Conservation (phyloP, 164 flowering plant species). For the Saururus chinensis region DNA sequence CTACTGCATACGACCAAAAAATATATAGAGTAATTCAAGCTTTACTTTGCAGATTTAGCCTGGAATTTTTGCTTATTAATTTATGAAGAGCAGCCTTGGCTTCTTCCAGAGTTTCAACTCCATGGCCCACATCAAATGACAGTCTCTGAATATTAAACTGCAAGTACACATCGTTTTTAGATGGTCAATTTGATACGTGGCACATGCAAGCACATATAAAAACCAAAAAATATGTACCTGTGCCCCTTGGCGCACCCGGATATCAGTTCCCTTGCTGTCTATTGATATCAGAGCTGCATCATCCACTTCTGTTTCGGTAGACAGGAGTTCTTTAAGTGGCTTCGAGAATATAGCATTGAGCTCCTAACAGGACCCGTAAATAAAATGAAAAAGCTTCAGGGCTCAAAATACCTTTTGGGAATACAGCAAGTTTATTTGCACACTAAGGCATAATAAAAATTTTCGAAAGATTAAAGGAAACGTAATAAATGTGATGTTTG, state of each 20-base stretch:
- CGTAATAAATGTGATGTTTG: background rate
- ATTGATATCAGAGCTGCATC: slow-evolving; percentile 97
- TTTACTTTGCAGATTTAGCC: slow-evolving; percentile 27
- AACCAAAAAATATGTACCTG: slow-evolving; percentile 42
- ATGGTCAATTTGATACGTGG: background rate
- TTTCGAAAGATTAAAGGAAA: too few species aligned
- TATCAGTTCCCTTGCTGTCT: slow-evolving; percentile 87
- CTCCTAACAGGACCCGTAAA: slow-evolving; percentile 33
- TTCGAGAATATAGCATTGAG: slow-evolving; percentile 89
- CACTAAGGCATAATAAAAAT: too few species aligned
- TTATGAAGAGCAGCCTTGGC: slow-evolving; percentile 81
- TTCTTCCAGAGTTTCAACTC: slow-evolving; percentile 81
- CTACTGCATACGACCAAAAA: background rate
- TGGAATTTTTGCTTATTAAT: slow-evolving; percentile 46
- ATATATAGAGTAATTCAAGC: background rate
- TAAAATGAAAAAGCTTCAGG: background rate
- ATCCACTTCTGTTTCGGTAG: slow-evolving; percentile 74
- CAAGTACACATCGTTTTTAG: slow-evolving; percentile 2
- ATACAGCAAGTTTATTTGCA: background rate
- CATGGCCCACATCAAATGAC: slow-evolving; percentile 61
- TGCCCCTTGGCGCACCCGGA: slow-evolving; percentile 95
- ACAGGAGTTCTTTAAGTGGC: slow-evolving; percentile 71
- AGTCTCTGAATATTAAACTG: slow-evolving; percentile 95
- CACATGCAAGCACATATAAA: background rate
- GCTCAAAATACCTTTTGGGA: background rate